Evolutionary conservation across 192 early-diverging fungal species (phyloP).

Genomic region (Funneliformis geosporum): DNA sequence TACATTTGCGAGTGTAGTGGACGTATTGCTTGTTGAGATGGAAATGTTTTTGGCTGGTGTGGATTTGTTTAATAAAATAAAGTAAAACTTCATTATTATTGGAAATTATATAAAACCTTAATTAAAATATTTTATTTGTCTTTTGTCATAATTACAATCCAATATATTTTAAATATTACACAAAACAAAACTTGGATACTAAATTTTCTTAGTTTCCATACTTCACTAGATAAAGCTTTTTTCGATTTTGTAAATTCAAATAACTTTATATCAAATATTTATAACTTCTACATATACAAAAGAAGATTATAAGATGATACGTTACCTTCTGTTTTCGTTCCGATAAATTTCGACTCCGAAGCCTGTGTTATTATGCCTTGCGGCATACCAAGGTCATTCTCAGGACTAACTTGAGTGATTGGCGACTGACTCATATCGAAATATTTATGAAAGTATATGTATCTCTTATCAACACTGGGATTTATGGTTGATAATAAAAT

Average conservation of each 20-base stretch:
- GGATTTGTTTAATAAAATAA: slow-evolving; percentile 5
- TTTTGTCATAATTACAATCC: neutral
- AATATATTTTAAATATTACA: neutral
- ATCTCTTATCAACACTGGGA: neutral
- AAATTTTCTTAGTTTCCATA: too few species aligned
- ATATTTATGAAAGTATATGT: neutral
- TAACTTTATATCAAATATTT: neutral
- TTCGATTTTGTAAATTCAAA: too few species aligned
- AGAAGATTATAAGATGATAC: neutral
- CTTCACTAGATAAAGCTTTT: too few species aligned
- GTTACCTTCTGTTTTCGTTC: slow-evolving; percentile 23
- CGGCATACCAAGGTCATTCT: neutral
- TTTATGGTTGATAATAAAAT: neutral
- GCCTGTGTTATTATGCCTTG: slow-evolving; percentile 16
- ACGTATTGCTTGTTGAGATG: slow-evolving; percentile 20
- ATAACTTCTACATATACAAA: neutral
- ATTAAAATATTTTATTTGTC: neutral
- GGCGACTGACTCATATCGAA: slow-evolving; percentile 28
- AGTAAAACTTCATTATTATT: slow-evolving; percentile 2
- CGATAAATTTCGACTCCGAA: slow-evolving; percentile 1
- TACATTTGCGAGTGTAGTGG: slow-evolving; percentile 13
- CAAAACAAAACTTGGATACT: too few species aligned
- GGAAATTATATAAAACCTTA: neutral
- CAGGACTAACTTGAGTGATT: slow-evolving; percentile 30
- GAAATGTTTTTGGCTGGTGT: slow-evolving; percentile 7